Evolutionary conservation across 2,329 filamentous ascomycete species (phyloP).

Genomic region (Colletotrichum sp.): DNA sequence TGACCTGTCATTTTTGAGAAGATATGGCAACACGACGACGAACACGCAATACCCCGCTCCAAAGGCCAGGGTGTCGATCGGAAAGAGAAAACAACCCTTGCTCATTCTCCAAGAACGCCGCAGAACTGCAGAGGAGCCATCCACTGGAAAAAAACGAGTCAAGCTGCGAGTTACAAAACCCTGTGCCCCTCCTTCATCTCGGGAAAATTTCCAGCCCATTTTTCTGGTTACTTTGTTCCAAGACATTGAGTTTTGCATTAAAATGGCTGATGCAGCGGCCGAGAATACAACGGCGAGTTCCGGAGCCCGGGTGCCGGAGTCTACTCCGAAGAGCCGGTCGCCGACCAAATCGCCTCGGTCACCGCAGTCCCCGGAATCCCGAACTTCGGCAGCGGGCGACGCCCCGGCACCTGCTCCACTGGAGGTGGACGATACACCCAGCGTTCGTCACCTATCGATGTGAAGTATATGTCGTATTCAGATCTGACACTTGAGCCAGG

Average conservation of each 20-base stretch:
- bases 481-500: neutral
- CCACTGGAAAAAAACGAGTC: neutral
- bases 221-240: neutral
- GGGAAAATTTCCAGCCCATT: neutral
- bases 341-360: neutral
- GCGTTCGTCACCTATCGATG: neutral
- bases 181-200: neutral
- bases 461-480: neutral
- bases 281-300: neutral
- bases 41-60: neutral
- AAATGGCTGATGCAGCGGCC: neutral
- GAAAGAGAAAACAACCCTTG: neutral
- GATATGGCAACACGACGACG: neutral
- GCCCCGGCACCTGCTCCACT: neutral
- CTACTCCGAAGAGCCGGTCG: neutral
- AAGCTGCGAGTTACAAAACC: neutral
- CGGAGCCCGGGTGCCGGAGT: neutral
- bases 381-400: neutral
- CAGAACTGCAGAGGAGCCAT: neutral
- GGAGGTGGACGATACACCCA: neutral
- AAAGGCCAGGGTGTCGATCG: neutral
- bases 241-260: neutral
- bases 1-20: neutral
- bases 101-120: neutral
- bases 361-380: neutral